Evolutionary conservation across 2,329 filamentous ascomycete genomes (phyloP).

Genomic region (Rhytidhysteron rufulum): DNA sequence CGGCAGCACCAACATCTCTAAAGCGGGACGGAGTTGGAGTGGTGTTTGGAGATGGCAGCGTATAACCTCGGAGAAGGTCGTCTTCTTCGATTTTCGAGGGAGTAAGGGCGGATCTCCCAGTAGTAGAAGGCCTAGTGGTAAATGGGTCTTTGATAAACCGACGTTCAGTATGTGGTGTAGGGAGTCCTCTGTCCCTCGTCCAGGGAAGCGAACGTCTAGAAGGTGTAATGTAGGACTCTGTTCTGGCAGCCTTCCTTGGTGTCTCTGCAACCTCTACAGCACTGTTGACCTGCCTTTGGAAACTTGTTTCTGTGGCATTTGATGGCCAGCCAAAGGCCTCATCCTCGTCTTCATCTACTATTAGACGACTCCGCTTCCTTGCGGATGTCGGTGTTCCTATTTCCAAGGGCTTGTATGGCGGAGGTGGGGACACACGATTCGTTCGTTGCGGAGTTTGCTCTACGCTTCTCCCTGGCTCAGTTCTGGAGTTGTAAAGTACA

Average conservation of each 20-base stretch:
- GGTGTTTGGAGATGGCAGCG: constrained; percentile 16
- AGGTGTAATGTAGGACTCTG: constrained; percentile 36
- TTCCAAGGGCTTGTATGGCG: constrained; percentile 13
- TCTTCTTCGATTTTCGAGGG: constrained; percentile 13
- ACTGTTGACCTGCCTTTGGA: constrained; percentile 28
- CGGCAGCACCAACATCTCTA: constrained; percentile 11
- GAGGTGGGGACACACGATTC: constrained; percentile 13
- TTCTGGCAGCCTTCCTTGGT: constrained; percentile 39
- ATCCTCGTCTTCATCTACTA: constrained; percentile 24
- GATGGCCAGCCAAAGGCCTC: constrained; percentile 30
- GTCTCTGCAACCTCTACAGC: constrained; percentile 29
- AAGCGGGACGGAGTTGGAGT: constrained; percentile 34
- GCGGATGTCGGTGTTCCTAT: constrained; percentile 7
- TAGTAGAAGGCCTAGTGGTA: constrained; percentile 5
- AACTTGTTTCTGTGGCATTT: constrained; percentile 22
- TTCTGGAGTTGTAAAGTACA: constrained; percentile 46
- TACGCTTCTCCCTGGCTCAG: constrained; percentile 31
- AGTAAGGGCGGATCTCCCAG: constrained; percentile 12
- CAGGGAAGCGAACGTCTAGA: constrained; percentile 36
- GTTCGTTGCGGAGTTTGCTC: constrained; percentile 4
- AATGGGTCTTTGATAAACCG: constrained; percentile 13
- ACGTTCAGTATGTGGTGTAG: constrained; percentile 24
- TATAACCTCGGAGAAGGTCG: constrained; percentile 3
- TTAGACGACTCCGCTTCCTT: constrained; percentile 27
- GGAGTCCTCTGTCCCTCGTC: constrained; percentile 25